These are phyloP conservation scores for Tubosaeta sp. DNA, from an alignment of 768 basidiomycete species.

Conservation along the genomic window DNA sequence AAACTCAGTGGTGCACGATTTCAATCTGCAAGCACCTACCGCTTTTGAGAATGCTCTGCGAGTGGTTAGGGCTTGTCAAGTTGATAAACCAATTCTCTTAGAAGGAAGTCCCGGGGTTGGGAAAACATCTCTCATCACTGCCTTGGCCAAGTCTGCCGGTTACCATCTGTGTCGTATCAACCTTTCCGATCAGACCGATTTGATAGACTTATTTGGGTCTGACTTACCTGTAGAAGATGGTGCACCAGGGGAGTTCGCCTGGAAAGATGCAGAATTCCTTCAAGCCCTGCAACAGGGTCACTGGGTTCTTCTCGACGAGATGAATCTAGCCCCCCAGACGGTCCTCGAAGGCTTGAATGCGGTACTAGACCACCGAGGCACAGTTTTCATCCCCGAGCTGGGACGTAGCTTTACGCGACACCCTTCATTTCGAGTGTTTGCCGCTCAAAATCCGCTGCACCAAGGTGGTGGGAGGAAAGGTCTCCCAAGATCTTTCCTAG, in stretches of 20 bases:
- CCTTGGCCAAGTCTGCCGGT: slow-evolving; percentile 77
- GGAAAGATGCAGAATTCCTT: slow-evolving; percentile 97
- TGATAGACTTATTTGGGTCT: slow-evolving; percentile 93
- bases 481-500: slow-evolving; percentile 93
- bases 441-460: slow-evolving; percentile 92
- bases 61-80: slow-evolving; percentile 83
- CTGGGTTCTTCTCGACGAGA: slow-evolving; percentile 98
- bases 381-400: slow-evolving; percentile 92
- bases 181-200: slow-evolving; percentile 95
- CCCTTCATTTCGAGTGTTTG: slow-evolving; percentile 94
- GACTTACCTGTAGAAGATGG: slow-evolving; percentile 95
- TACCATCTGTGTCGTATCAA: slow-evolving; percentile 89
- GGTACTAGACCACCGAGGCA: slow-evolving; percentile 90
- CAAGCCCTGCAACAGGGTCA: slow-evolving; percentile 90
- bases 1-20: slow-evolving; percentile 37
- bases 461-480: slow-evolving; percentile 98
- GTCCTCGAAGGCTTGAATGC: slow-evolving; percentile 97
- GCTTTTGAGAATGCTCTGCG: slow-evolving; percentile 85
- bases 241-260: slow-evolving; percentile 86
- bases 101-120: slow-evolving; percentile 99
- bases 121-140: slow-evolving; percentile 89
- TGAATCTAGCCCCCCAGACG: slow-evolving; percentile 97
- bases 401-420: slow-evolving; percentile 84
- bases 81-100: slow-evolving; percentile 85
- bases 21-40: slow-evolving; percentile 87